Evolutionary conservation across 768 basidiomycete genomes (phyloP), one percentile per base, ranked within the genome.

Genomic region (Calocybe gangraenosa): DNA sequence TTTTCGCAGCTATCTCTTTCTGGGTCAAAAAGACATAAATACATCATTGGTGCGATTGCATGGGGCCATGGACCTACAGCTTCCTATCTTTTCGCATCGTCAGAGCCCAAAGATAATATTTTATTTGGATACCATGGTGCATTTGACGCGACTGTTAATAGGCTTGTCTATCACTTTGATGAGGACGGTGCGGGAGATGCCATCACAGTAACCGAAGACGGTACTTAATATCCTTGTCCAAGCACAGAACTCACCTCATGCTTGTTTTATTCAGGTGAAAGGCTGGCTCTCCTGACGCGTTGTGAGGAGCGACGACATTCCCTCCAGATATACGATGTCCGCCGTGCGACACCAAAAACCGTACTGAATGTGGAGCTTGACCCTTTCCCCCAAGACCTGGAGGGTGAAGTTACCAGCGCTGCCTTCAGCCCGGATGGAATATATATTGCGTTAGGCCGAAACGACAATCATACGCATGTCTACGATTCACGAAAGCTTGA

Each of bases 401-500:
- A 57, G 38, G 64, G 69, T 37, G 76, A 81, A 56, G 69, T 84
- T 23, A 79, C 70, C 37, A 60, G 59, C 40, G 68, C 75, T 11
- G 53, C 63, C 1, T 82, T 79, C 58, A 84, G 82, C 51, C 71
- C 81, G 0, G 84, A 86, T 50, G 75, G 74, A 8, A 61, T 78
- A 3, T 78, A 79, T 51, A 67, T 87, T 7, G 79, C 84, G 11
- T 57, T 81, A 5, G 82, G 71, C 3, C 71, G 82, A 34, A 75
- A 62, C 35, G 82, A 87, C 56, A 82, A 84, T 49, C 57, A 57
- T 25, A 63, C 68, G 1, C 78, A 85, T 44, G 59, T 88, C 2
- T 87, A 87, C 49, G 85, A 88, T 57, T 54, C 71, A 1, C 75
- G 85, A 9, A 77, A 69, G 56, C 55, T 82, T 14, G 58, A 65